Evolutionary conservation across 805 yeast genomes (phyloP), one percentile per base, ranked within the genome.

Genomic region (Yarrowia sp.): DNA sequence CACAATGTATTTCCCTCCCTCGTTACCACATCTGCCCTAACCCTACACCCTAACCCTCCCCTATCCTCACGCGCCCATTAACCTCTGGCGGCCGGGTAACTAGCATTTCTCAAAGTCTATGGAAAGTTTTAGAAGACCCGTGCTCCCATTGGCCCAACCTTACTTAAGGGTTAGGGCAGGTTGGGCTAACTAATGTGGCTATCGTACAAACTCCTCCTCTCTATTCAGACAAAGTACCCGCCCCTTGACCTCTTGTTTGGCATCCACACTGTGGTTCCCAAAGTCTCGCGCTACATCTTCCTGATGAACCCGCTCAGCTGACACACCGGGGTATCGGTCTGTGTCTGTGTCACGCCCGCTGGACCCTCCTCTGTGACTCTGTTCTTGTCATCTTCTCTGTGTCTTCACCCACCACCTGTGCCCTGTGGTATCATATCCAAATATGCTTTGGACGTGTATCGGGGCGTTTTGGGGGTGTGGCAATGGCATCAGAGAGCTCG

Each of bases 371-470:
- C 58, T 10, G 14, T 10, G 58, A 43, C 46, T 14, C n/a, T 55
- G 61, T 24, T 19, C 61, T 40, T 9, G 46, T 24, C 46, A 39
- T 38, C 19, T 10, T 10, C 38, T 39, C 38, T 38, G 46, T 55
- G 44, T n/a, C 61, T 9, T 2, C 46, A n/a, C 46, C 61, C 61
- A 39, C 38, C 46, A n/a, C 46, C 46, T 52, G 20, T 38, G 38
- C 46, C 46, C 24, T n/a, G 2, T 20, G 46, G 34, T 40, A 55
- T 40, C 20, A 24, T 9, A 20, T 55, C 61, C 61, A 55, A 55
- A 55, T 55, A 55, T 55, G 61, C 61, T 55, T 55, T 55, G 61
- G 61, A 52, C 58, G 58, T 52, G 46, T 55, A 12, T n/a, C 46
- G 36, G 9, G 36, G 33, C 20, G 19, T 12, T 19, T 52, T 52